These are phyloP conservation scores for Phlebiopsis flavidoalba DNA, from an alignment of 768 basidiomycete species.

Conservation along the genomic window DNA sequence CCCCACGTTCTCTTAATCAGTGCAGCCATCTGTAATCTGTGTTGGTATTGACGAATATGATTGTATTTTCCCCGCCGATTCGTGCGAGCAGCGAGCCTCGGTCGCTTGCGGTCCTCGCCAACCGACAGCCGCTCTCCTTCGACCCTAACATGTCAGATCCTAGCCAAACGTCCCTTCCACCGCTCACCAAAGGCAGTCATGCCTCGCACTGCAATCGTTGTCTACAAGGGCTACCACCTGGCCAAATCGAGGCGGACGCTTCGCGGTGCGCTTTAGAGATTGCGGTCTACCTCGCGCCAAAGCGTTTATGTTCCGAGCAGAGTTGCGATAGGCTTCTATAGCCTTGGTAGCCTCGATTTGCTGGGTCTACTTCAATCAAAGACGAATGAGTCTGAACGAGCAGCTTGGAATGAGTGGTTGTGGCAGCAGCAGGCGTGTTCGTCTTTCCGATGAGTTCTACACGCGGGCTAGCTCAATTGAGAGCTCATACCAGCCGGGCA, in stretches of 20 bases:
- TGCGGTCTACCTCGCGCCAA: not conserved
- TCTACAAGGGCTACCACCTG: slow-evolving; percentile 62
- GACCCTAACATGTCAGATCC: slow-evolving; percentile 3
- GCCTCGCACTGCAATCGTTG: slow-evolving; percentile 64
- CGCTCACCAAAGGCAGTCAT: slow-evolving; percentile 47
- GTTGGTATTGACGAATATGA: not conserved
- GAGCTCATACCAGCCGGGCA: slow-evolving; percentile 40
- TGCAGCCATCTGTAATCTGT: not conserved
- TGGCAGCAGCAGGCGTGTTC: slow-evolving; percentile 80
- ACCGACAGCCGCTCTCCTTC: not conserved
- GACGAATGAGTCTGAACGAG: slow-evolving; percentile 46
- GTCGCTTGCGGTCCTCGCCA: not conserved
- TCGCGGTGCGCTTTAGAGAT: slow-evolving; percentile 46
- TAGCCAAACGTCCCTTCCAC: slow-evolving; percentile 9
- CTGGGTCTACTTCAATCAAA: slow-evolving; percentile 46
- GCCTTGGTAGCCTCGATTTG: slow-evolving; percentile 78
- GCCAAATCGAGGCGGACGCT: slow-evolving; percentile 65
- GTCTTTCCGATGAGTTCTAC: slow-evolving; percentile 19
- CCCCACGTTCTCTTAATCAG: not conserved
- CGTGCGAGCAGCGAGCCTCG: not conserved
- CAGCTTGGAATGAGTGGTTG: slow-evolving; percentile 75
- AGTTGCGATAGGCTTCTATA: slow-evolving; percentile 85
- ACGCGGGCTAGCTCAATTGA: not conserved
- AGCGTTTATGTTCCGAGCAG: slow-evolving; percentile 31
- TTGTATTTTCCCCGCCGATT: not conserved